Conservation (phyloP, 148 eudicot species). For the Vaccinium corymbosum region DNA sequence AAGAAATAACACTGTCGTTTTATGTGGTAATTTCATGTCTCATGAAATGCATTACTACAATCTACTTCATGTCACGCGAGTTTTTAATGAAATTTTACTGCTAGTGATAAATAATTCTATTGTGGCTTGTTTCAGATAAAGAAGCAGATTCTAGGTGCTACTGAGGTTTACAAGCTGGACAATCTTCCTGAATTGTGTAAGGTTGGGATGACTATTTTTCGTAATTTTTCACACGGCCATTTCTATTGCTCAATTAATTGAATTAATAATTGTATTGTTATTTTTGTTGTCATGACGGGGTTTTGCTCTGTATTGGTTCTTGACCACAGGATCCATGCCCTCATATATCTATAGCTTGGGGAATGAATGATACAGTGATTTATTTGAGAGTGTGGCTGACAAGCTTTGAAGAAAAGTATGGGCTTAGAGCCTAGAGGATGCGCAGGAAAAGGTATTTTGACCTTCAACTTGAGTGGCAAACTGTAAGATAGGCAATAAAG, state of each 20-base stretch:
- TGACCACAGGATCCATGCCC: conserved; percentile 69
- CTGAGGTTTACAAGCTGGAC: conserved; percentile 78
- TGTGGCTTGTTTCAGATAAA: conserved; percentile 50
- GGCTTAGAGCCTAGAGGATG: conserved; percentile 14
- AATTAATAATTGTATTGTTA: neutral
- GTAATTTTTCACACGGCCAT: neutral
- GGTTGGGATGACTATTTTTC: conserved; percentile 31
- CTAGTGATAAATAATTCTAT: neutral
- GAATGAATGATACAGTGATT: conserved; percentile 48
- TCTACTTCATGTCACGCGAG: neutral
- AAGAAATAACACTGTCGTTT: neutral
- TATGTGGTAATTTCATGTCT: neutral
- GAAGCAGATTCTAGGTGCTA: conserved; percentile 73
- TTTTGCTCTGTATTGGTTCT: neutral
- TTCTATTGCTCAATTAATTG: neutral
- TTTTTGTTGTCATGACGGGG: neutral
- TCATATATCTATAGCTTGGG: conserved; percentile 85
- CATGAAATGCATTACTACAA: neutral
- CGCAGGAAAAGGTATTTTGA: too few species aligned
- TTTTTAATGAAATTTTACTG: neutral
- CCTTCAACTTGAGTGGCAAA: conserved; percentile 50
- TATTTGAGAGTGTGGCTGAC: conserved; percentile 48
- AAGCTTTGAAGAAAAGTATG: conserved; percentile 43
- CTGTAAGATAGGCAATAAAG: conserved; percentile 80
- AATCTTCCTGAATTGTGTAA: conserved; percentile 89